Evolutionary conservation across 768 basidiomycete species (phyloP).

Genomic region (Clathrus columnatus): DNA sequence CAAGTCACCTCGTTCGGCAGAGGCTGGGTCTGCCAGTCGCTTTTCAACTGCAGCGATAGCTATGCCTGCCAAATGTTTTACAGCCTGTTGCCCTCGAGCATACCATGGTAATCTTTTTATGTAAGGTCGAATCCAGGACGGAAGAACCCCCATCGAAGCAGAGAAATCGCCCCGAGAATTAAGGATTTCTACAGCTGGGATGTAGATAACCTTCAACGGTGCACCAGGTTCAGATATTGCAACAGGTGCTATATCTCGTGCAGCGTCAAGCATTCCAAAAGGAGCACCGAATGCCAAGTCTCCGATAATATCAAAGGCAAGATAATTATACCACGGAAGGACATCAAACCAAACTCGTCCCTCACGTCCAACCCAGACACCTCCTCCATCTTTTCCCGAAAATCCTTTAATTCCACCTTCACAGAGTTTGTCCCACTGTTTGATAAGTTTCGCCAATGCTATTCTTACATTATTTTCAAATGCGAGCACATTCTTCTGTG

Average conservation of each 20-base stretch:
- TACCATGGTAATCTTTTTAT: constrained; percentile 70
- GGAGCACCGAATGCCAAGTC: constrained; percentile 83
- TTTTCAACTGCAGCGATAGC: constrained; percentile 74
- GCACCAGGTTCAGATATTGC: constrained; percentile 32
- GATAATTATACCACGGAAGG: constrained; percentile 61
- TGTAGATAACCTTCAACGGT: constrained; percentile 37
- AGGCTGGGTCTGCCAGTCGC: constrained; percentile 54
- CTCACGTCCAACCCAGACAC: constrained; percentile 49
- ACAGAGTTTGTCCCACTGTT: constrained; percentile 69
- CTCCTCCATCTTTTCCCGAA: constrained; percentile 51
- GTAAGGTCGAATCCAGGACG: constrained; percentile 60
- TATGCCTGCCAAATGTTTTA: constrained; percentile 67
- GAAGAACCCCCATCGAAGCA: constrained; percentile 73
- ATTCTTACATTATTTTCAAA: constrained; percentile 72
- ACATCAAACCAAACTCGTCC: constrained; percentile 68
- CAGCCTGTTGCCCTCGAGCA: constrained; percentile 52
- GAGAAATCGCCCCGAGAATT: constrained; percentile 85
- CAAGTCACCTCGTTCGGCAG: constrained; percentile 63
- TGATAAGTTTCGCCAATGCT: constrained; percentile 50
- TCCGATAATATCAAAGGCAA: constrained; percentile 71
- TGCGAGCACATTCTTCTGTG: constrained; percentile 75
- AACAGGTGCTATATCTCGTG: constrained; percentile 63
- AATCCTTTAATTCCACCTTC: constrained; percentile 45
- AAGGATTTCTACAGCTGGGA: constrained; percentile 78
- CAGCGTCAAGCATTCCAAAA: constrained; percentile 79